These are phyloP conservation scores for Cunninghamia lanceolata DNA, from an alignment of 75 land plant genomes.

Conservation along the genomic window DNA sequence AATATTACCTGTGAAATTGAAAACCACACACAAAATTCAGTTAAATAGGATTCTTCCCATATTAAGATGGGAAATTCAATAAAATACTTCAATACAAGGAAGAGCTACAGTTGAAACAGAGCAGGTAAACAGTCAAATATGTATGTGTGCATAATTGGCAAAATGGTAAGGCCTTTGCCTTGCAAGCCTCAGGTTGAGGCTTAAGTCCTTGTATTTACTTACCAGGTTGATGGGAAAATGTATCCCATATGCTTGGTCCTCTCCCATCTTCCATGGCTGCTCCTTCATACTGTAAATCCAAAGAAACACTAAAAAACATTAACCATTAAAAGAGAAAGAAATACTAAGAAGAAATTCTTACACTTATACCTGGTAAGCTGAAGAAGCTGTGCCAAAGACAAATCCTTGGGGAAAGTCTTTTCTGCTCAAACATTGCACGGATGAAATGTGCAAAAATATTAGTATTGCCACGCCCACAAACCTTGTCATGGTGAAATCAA, in stretches of 20 bases:
- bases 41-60: not conserved
- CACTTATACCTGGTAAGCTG: conserved; percentile 20
- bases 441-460: not conserved
- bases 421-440: conserved; percentile 3
- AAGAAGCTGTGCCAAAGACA: conserved; percentile 20
- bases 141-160: not conserved
- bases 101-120: not conserved
- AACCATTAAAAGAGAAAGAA: not conserved
- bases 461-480: not conserved
- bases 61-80: not conserved
- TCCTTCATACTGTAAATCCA: conserved; percentile 21
- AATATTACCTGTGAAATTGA: conserved; percentile 12
- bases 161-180: not conserved
- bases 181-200: not conserved
- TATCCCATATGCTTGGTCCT: conserved; percentile 26
- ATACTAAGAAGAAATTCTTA: not conserved
- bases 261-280: conserved; percentile 19
- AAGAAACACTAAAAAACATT: not conserved
- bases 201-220: not conserved
- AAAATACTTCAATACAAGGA: not conserved
- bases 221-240: conserved; percentile 9
- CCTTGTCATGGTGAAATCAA: not conserved
- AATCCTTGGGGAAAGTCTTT: conserved; percentile 15
- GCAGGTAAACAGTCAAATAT: no score
- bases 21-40: not conserved